Evolutionary conservation across 139 green algal species (phyloP).

Genomic region (Chloropicon primus): DNA sequence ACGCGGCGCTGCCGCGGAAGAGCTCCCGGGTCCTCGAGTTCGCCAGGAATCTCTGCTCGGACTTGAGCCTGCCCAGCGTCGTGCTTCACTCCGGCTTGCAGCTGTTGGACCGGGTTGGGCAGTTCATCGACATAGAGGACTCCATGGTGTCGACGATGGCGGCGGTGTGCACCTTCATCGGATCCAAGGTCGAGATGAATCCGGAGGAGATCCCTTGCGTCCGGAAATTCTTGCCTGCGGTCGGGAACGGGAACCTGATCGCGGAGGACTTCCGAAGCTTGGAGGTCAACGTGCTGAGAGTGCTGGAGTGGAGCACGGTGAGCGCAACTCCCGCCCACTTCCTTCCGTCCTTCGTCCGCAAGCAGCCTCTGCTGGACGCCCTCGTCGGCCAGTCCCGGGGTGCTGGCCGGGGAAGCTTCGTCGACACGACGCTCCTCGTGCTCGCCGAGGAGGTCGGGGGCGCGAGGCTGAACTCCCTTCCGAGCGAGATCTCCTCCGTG

Average conservation of each 20-base stretch:
- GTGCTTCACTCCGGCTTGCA: neutral
- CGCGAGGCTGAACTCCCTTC: neutral
- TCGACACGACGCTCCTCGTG: neutral
- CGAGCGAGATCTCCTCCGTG: neutral
- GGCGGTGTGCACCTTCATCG: neutral
- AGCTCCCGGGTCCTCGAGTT: neutral
- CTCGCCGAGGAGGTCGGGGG: neutral
- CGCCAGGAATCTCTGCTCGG: neutral
- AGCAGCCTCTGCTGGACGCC: neutral
- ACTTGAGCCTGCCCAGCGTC: neutral
- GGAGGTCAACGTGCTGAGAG: neutral
- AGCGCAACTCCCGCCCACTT: neutral
- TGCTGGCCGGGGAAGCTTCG: too few species aligned
- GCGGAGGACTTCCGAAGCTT: neutral
- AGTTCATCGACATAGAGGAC: neutral
- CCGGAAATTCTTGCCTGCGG: neutral
- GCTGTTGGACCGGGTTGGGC: neutral
- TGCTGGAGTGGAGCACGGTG: neutral
- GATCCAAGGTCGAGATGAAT: neutral
- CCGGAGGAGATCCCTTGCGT: neutral
- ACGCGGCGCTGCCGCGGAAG: neutral
- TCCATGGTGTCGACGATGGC: neutral
- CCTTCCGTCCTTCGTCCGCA: neutral
- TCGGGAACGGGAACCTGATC: neutral
- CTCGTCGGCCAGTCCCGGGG: neutral